Conservation (phyloP, 2,329 filamentous ascomycete genomes). For the Endoconidiophora laricicola region DNA sequence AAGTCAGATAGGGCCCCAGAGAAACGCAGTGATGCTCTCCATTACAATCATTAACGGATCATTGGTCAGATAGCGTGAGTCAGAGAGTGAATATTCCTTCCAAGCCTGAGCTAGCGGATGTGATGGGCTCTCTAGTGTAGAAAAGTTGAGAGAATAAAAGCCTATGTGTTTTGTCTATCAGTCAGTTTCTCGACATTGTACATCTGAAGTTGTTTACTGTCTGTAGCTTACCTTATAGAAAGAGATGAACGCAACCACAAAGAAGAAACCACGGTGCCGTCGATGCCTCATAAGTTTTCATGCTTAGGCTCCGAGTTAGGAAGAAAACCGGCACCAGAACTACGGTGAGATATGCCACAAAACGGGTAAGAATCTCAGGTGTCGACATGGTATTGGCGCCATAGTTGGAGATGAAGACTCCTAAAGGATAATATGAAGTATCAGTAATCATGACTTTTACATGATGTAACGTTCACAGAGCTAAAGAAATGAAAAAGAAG, state of each 20-base stretch:
- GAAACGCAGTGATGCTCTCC: conserved; percentile 35
- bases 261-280: conserved; percentile 62
- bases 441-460: conserved; percentile 1
- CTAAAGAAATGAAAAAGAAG: not conserved
- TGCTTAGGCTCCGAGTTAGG: conserved; percentile 35
- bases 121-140: conserved; percentile 23
- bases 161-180: conserved; percentile 19
- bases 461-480: not conserved
- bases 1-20: conserved; percentile 38
- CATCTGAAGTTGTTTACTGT: not conserved
- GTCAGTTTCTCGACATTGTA: conserved; percentile 6
- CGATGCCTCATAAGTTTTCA: conserved; percentile 37
- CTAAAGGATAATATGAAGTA: conserved; percentile 58
- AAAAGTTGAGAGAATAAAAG: conserved; percentile 31
- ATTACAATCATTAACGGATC: conserved; percentile 39
- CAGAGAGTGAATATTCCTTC: conserved; percentile 41
- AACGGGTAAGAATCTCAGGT: conserved; percentile 39
- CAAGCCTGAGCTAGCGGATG: conserved; percentile 36
- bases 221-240: conserved; percentile 24
- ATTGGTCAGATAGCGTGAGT: conserved; percentile 36
- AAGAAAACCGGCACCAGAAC: conserved; percentile 42
- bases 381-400: conserved; percentile 48
- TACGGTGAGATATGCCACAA: conserved; percentile 36
- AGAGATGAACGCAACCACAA: conserved; percentile 36
- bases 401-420: conserved; percentile 45